These are phyloP conservation scores for Aspergillus arachidicola DNA, from an alignment of 2,329 filamentous ascomycete genomes.

Conservation along the genomic window DNA sequence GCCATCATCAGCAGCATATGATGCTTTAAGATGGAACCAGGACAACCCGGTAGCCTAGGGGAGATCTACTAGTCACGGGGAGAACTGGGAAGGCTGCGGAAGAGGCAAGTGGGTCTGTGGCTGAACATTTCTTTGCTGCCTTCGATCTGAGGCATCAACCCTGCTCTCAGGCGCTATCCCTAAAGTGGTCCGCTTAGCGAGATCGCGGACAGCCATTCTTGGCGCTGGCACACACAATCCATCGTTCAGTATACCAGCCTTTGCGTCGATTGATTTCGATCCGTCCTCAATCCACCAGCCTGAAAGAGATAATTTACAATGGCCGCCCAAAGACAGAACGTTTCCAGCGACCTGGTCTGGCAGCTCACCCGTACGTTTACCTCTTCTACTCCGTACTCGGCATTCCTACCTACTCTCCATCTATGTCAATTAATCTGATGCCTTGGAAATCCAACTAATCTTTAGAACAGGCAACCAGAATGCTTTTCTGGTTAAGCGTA, in stretches of 20 bases:
- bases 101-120: constrained; percentile 13
- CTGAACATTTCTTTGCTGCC: constrained; percentile 12
- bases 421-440: constrained; percentile 13
- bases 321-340: constrained; percentile 64
- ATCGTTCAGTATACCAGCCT: constrained; percentile 15
- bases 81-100: constrained; percentile 4
- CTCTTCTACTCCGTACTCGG: not conserved
- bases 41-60: not conserved
- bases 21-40: not conserved
- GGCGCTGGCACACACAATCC: constrained; percentile 33
- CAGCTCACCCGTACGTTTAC: constrained; percentile 82
- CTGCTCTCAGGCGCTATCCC: constrained; percentile 29
- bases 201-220: constrained; percentile 30
- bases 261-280: constrained; percentile 26
- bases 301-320: constrained; percentile 36
- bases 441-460: constrained; percentile 19
- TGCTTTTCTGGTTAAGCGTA: constrained; percentile 90
- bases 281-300: constrained; percentile 27
- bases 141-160: constrained; percentile 16
- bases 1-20: not conserved
- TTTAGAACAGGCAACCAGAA: constrained; percentile 73
- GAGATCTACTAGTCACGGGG: not conserved
- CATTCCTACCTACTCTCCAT: not conserved
- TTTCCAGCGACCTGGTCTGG: constrained; percentile 92
- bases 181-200: constrained; percentile 44